phyloP scores from a whole-genome alignment of 768 basidiomycete genomes.

The Cantharellus anzutake region DNA sequence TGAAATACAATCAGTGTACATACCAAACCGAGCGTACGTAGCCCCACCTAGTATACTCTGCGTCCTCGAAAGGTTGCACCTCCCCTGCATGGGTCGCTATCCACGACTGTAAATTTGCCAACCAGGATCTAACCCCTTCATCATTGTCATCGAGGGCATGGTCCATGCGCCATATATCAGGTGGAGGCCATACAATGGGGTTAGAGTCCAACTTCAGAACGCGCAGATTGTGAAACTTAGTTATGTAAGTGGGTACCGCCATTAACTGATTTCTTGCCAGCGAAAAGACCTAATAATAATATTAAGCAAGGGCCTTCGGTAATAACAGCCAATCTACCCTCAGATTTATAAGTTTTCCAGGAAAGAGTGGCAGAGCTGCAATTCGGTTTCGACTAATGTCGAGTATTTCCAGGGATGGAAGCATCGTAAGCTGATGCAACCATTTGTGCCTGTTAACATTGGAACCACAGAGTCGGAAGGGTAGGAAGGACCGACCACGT shows the following conservation, averaged over 20 bases:
- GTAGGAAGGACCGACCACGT: conserved; percentile 42
- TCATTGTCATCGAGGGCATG: conserved; percentile 19
- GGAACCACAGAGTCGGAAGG: not conserved
- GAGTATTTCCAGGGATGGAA: conserved; percentile 80
- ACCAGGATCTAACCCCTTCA: conserved; percentile 61
- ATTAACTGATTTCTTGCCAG: conserved; percentile 72
- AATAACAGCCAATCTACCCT: conserved; percentile 28
- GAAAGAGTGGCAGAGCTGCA: conserved; percentile 52
- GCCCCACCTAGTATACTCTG: too few species aligned
- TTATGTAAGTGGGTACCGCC: conserved; percentile 59
- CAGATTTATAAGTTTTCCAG: conserved; percentile 61
- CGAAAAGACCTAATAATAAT: conserved; percentile 48
- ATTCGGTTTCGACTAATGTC: conserved; percentile 91
- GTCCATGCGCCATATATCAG: conserved; percentile 22
- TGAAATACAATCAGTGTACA: conserved; percentile 18
- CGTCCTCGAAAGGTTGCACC: too few species aligned
- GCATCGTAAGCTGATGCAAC: conserved; percentile 44
- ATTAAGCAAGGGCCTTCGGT: not conserved
- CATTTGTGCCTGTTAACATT: not conserved
- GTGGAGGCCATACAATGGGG: conserved; percentile 86
- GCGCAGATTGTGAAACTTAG: conserved; percentile 49
- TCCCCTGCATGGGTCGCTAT: not conserved
- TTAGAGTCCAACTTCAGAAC: conserved; percentile 81
- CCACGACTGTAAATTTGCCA: conserved; percentile 23
- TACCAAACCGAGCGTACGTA: too few species aligned